Evolutionary conservation across 2,329 filamentous ascomycete species (phyloP).

Genomic region (Sarocladium oryzae): DNA sequence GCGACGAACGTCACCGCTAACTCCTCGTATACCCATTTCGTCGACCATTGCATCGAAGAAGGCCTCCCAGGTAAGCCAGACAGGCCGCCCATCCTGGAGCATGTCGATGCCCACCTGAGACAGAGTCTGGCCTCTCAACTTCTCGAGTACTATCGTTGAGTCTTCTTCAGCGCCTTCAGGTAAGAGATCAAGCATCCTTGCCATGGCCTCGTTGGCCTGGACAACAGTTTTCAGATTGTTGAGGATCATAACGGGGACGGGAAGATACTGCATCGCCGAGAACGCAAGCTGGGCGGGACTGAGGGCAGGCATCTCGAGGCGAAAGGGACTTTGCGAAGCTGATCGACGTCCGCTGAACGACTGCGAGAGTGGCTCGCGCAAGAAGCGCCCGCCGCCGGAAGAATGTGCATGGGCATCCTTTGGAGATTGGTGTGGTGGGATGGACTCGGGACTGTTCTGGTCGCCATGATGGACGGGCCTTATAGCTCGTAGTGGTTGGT

Average conservation of each 20-base stretch:
- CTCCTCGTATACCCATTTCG: constrained; percentile 30
- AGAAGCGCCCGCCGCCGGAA: constrained; percentile 24
- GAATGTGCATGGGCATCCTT: background rate
- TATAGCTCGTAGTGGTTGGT: constrained; percentile 4
- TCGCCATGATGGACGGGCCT: constrained; percentile 6
- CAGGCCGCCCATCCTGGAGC: constrained; percentile 57
- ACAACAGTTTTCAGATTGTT: constrained; percentile 63
- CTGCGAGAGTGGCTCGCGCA: constrained; percentile 20
- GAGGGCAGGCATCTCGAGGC: constrained; percentile 38
- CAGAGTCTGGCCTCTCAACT: constrained; percentile 58
- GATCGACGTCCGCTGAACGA: constrained; percentile 18
- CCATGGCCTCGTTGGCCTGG: constrained; percentile 71
- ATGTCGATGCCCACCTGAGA: constrained; percentile 68
- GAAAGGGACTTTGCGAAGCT: constrained; percentile 30
- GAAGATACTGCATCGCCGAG: constrained; percentile 66
- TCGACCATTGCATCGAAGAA: constrained; percentile 49
- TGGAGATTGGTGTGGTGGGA: background rate
- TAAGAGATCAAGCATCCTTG: constrained; percentile 57
- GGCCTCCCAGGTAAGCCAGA: constrained; percentile 53
- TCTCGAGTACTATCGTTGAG: constrained; percentile 44
- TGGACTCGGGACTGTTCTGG: background rate
- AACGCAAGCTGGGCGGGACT: constrained; percentile 53
- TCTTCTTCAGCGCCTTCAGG: constrained; percentile 33
- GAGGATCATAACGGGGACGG: constrained; percentile 64
- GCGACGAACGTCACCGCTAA: constrained; percentile 17